A percentile compares a stretch with the other conserved stretches of the same genome.
Evolutionary conservation across 2,329 filamentous ascomycete genomes (phyloP).

Genomic region (Aspergillus aculeatinus): DNA sequence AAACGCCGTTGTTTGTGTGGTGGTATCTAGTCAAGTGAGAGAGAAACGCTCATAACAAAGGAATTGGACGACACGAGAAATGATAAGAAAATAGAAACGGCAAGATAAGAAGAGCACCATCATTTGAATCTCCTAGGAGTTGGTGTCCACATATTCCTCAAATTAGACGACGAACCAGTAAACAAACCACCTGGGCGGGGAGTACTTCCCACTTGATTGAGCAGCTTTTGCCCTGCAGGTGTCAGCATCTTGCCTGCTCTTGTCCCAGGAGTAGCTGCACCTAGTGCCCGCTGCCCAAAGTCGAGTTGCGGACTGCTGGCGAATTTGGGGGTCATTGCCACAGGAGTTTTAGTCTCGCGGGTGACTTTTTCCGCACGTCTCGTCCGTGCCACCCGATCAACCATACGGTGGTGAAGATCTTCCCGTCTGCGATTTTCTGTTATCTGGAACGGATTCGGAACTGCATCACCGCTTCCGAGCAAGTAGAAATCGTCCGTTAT

Average conservation of each 20-base stretch:
- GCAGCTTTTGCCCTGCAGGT: constrained; percentile 45
- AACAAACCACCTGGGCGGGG: constrained; percentile 22
- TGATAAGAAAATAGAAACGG: background rate
- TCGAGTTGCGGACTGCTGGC: constrained; percentile 42
- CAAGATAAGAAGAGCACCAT: background rate
- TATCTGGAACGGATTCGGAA: constrained; percentile 77
- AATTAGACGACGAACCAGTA: constrained; percentile 15
- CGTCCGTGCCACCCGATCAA: constrained; percentile 73
- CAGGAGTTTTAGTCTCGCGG: constrained; percentile 56
- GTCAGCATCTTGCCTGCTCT: constrained; percentile 39
- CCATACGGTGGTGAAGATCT: constrained; percentile 79
- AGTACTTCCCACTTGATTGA: constrained; percentile 40
- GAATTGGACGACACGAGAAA: background rate
- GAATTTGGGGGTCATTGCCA: constrained; percentile 35
- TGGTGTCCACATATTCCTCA: constrained; percentile 43
- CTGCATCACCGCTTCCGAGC: constrained; percentile 46
- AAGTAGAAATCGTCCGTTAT: constrained; percentile 33
- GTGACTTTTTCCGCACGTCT: constrained; percentile 64
- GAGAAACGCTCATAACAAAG: background rate
- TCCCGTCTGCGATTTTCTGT: constrained; percentile 74
- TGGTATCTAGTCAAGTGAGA: constrained; percentile 2
- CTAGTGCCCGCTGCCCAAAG: constrained; percentile 30
- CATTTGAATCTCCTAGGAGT: constrained; percentile 31
- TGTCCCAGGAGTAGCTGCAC: constrained; percentile 18
- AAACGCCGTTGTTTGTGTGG: background rate